A percentile compares a stretch with the other conserved stretches of the same genome.
phyloP scores from a whole-genome alignment of 441 rosid genomes.

The Cnidoscolus chayamansa region DNA sequence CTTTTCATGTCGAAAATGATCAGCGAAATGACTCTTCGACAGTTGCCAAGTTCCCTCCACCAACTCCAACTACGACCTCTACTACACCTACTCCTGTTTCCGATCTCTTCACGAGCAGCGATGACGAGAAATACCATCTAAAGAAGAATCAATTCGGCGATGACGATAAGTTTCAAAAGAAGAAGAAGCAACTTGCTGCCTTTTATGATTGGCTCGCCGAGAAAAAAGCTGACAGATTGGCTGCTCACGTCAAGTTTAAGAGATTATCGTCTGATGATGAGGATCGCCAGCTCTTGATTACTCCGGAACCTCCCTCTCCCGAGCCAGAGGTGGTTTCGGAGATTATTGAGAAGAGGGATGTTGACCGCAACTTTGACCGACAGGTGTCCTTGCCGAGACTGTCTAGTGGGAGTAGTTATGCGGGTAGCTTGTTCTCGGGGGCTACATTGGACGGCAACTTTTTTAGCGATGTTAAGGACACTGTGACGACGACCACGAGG shows the following conservation, averaged over 20 bases:
- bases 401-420: slow-evolving; percentile 84
- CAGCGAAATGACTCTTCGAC: slow-evolving; percentile 24
- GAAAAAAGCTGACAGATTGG: slow-evolving; percentile 43
- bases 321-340: slow-evolving; percentile 31
- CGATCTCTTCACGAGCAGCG: slow-evolving; percentile 53
- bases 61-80: slow-evolving; percentile 6
- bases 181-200: slow-evolving; percentile 60
- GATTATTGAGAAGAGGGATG: slow-evolving; percentile 34
- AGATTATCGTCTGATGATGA: slow-evolving; percentile 14
- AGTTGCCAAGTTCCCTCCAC: slow-evolving; percentile 24
- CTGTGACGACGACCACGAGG: slow-evolving; percentile 32
- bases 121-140: slow-evolving; percentile 37
- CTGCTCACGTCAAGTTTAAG: slow-evolving; percentile 40
- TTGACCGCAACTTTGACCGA: slow-evolving; percentile 57
- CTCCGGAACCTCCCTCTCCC: slow-evolving; percentile 37
- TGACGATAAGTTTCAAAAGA: slow-evolving; percentile 32
- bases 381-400: slow-evolving; percentile 71
- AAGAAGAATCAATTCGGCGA: slow-evolving; percentile 44
- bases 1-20: slow-evolving; percentile 32
- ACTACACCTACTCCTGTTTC: slow-evolving; percentile 23
- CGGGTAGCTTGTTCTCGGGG: slow-evolving; percentile 80
- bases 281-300: slow-evolving; percentile 44
- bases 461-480: slow-evolving; percentile 56
- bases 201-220: slow-evolving; percentile 72
- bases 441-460: slow-evolving; percentile 59